Conservation (phyloP, 2,329 filamentous ascomycete genomes). For the Penicillium sp. region DNA sequence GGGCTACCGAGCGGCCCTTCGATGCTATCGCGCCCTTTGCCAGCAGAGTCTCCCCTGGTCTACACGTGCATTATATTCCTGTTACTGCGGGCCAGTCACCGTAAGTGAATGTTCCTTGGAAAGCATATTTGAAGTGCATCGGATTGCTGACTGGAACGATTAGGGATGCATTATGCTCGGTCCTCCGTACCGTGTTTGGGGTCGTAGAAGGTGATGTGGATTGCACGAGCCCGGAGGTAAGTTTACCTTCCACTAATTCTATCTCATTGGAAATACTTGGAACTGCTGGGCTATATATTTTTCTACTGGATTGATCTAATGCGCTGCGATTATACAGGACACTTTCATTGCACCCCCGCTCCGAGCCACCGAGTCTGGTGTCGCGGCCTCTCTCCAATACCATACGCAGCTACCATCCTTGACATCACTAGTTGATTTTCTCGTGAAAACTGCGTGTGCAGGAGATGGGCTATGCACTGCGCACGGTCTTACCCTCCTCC, state of each 20-base stretch:
- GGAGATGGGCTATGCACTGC: constrained; percentile 52
- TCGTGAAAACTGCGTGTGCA: constrained; percentile 55
- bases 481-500: constrained; percentile 47
- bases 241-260: not conserved
- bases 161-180: constrained; percentile 57
- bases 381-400: constrained; percentile 67
- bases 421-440: constrained; percentile 54
- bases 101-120: constrained; percentile 27
- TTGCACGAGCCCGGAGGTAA: constrained; percentile 55
- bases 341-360: constrained; percentile 64
- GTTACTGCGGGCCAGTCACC: constrained; percentile 34
- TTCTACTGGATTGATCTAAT: not conserved
- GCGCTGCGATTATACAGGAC: constrained; percentile 36
- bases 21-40: constrained; percentile 67
- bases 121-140: no score
- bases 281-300: not conserved
- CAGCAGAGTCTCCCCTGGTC: constrained; percentile 73
- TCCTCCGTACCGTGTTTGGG: constrained; percentile 61
- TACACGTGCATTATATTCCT: constrained; percentile 78
- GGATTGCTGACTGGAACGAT: constrained; percentile 2
- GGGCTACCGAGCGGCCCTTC: constrained; percentile 64
- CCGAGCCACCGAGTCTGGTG: constrained; percentile 60
- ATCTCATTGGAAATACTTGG: not conserved
- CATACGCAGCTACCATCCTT: constrained; percentile 65
- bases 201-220: constrained; percentile 39